Base-by-base conservation (phyloP, 495 filamentous ascomycete species). In the Penicillium macrosclerotiorum region DNA sequence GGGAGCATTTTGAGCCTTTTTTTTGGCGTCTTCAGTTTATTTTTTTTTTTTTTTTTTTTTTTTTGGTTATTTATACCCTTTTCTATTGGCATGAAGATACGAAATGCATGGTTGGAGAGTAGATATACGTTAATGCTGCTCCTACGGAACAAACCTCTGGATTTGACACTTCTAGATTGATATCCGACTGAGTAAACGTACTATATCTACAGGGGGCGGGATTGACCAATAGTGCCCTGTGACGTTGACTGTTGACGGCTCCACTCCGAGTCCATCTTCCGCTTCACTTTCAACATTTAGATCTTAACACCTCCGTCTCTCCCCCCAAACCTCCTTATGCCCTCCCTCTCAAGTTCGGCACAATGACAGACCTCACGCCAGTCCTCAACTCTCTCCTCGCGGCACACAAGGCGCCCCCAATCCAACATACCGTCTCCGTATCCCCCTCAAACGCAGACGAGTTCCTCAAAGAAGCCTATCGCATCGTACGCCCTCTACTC, bases 401-500 rank as follows among this genome's bases (percentile, higher is more conserved):
- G 44, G 63, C 72, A 45, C 57, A 80, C 80, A 44, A 55, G 41
- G 52, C 19, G 30, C 36, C 46, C 9, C 19, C 41, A 9, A 45
- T 43, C 4, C 23, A 42, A 8, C 6, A 31, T 7, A 32, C 33
- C 18, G 12, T 26, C 42, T 16, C 47, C 35, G 46, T 20, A 9
- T 38, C 17, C 2, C 63, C 64, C 37, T 59, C 76, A 5, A 64
- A 68, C 31, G 72, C 87, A 38, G 89, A 96, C 62, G 87, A 89
- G 68, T 98, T 97, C 63, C 76, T 98, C 24, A 91, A 93, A 67
- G 94, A 97, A 72, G 93, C 93, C 36, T 89, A 95, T 68, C 80
- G 84, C 67, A 98, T 98, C 56, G 93, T 94, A 69, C 59, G 82
- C n/a, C n/a, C n/a, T 58, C 39, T 17, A 46, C 35, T 29, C 47